These are phyloP conservation scores for Lachancea sp. DNA, from an alignment of 805 yeast species.

Conservation along the genomic window DNA sequence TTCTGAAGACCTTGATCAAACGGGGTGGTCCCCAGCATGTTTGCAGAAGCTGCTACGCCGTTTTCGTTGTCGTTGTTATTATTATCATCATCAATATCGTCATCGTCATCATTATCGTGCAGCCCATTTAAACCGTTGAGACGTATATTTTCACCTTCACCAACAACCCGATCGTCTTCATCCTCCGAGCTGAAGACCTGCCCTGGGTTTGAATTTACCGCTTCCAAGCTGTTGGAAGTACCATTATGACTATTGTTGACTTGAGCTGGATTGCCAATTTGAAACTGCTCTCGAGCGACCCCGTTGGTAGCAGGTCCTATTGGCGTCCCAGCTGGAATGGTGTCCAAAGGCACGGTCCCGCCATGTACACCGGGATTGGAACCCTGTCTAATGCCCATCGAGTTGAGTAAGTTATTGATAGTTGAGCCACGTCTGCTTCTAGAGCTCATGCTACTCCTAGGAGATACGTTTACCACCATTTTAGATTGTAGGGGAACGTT, in stretches of 20 bases:
- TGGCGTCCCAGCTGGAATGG: slow-evolving; percentile 1
- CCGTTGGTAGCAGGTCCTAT: neutral
- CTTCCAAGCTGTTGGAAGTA: neutral
- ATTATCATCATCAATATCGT: neutral
- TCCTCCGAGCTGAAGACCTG: slow-evolving; percentile 4
- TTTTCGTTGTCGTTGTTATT: slow-evolving; percentile 4
- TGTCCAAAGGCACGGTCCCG: neutral
- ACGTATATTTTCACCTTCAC: neutral
- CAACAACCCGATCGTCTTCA: neutral
- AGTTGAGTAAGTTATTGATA: slow-evolving; percentile 22
- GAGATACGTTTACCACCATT: slow-evolving; percentile 7
- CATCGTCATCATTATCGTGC: slow-evolving; percentile 6
- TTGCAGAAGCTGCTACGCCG: slow-evolving; percentile 6
- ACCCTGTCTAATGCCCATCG: slow-evolving; percentile 27
- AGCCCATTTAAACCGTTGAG: neutral
- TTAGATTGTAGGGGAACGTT: neutral
- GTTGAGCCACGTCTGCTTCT: slow-evolving; percentile 24
- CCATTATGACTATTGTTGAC: neutral
- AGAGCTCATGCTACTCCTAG: slow-evolving; percentile 4
- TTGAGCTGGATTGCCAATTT: neutral
- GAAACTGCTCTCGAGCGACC: neutral
- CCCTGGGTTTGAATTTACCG: slow-evolving; percentile 1
- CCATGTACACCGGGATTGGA: slow-evolving; percentile 1
- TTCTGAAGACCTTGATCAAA: slow-evolving; percentile 8
- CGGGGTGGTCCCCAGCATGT: slow-evolving; percentile 13